A percentile compares a stretch with the other conserved stretches of the same genome.
phyloP scores from a whole-genome alignment of 768 basidiomycete genomes.

The Suillus subalutaceus region DNA sequence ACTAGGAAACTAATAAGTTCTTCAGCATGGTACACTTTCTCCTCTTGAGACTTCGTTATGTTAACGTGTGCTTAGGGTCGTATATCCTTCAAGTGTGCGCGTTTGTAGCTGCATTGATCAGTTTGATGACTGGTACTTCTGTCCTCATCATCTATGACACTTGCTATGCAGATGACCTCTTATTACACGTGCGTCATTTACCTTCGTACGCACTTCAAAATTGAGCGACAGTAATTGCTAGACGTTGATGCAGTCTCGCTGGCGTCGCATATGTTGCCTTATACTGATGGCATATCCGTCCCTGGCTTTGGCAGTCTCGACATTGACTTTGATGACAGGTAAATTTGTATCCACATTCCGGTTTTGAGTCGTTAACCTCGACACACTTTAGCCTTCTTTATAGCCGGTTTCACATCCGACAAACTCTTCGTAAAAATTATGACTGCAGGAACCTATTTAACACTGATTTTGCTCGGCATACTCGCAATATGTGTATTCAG shows the following conservation, averaged over 20 bases:
- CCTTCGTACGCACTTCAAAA: background rate
- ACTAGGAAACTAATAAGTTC: background rate
- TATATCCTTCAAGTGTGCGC: background rate
- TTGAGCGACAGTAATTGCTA: background rate
- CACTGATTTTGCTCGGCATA: background rate
- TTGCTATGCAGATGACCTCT: background rate
- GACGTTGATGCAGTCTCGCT: background rate
- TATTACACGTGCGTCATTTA: background rate
- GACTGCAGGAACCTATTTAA: background rate
- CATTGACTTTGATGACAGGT: background rate
- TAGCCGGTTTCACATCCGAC: slow-evolving; percentile 5
- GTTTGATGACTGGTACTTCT: slow-evolving; percentile 5
- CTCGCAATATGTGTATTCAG: background rate
- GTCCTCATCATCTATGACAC: slow-evolving; percentile 7
- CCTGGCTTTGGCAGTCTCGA: background rate
- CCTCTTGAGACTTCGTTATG: background rate
- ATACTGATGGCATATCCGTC: slow-evolving; percentile 4
- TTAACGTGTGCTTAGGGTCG: background rate
- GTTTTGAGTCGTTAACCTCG: background rate
- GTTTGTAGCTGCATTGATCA: background rate
- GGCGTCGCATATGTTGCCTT: background rate
- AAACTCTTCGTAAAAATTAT: background rate
- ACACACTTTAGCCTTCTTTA: background rate
- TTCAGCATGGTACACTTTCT: background rate
- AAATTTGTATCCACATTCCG: background rate